Evolutionary conservation across 306 rosid genomes (phyloP), one percentile per base, ranked within the genome.

Genomic region (Vigna nakashimae): DNA sequence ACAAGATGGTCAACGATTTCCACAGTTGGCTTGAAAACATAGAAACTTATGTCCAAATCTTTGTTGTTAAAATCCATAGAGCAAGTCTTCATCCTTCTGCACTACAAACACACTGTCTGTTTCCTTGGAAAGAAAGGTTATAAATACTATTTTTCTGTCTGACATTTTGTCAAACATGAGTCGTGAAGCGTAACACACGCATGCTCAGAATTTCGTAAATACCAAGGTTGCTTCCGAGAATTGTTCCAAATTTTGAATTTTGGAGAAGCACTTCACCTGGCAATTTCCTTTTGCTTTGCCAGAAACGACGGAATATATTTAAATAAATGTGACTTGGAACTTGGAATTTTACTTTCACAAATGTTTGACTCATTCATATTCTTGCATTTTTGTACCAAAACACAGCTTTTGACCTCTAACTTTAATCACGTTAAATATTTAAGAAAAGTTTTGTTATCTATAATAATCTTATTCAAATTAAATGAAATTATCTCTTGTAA

Each of bases 11-110:
- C 92, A 0, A 88, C 82, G 10, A 86, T 69, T 24, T 87, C 88
- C 6, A 90, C 85, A 11, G 95, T 89, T 65, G 97, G 93, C 83
- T 88, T 90, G 86, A 92, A 92, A 64, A 89, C 81, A 63, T 86
- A 86, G 32, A 90, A 78, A 48, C 91, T 84, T 46, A 89, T 24
- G 52, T 87, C 91, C 69, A 89, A 60, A 69, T 90, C 84, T 72
- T 77, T 87, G 62, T 42, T 79, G 86, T 75, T 84, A 57, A 90
- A 92, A 26, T 91, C 89, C 65, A 90, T 80, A 67, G 75, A 88
- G 81, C 89, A 90, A 42, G 84, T 87, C 84, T 86, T 89, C 55
- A 73, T 80, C 52, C n/a, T 72, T 46, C 1, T 62, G 63, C 63
- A 34, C 51, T 18, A 14, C 71, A 49, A 63, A 34, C 7, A 34